Conservation (phyloP, 1,284 basidiomycete genomes). For the Anthracocystis walkeri region DNA sequence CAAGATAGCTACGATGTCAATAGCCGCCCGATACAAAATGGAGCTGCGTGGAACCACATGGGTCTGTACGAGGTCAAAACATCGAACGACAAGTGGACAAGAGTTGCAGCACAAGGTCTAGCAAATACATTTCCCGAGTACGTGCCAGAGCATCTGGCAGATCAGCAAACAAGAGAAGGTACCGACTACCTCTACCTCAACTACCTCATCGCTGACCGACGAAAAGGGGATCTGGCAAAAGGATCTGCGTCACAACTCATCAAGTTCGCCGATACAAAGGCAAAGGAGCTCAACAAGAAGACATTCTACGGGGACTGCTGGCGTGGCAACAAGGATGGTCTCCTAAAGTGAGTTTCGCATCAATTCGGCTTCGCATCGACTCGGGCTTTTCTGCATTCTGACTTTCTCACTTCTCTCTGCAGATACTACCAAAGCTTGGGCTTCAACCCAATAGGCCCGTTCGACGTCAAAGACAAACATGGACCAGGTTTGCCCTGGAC, state of each 20-base stretch:
- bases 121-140: slow-evolving; percentile 23
- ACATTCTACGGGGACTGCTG: slow-evolving; percentile 48
- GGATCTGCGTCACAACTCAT: slow-evolving; percentile 28
- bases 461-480: slow-evolving; percentile 48
- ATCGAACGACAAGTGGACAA: slow-evolving; percentile 13
- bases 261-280: slow-evolving; percentile 8
- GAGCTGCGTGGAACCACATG: slow-evolving; percentile 19
- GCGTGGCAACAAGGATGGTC: slow-evolving; percentile 36
- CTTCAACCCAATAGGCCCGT: slow-evolving; percentile 25
- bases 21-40: neutral
- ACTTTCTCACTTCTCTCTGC: neutral
- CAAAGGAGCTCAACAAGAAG: slow-evolving; percentile 6
- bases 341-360: slow-evolving; percentile 33
- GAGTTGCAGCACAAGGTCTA: slow-evolving; percentile 27
- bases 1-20: slow-evolving; percentile 18
- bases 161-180: neutral
- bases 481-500: slow-evolving; percentile 33
- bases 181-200: slow-evolving; percentile 39
- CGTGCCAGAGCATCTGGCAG: slow-evolving; percentile 9
- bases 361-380: neutral
- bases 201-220: slow-evolving; percentile 40
- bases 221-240: slow-evolving; percentile 27
- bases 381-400: neutral
- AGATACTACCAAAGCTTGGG: slow-evolving; percentile 47
- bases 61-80: slow-evolving; percentile 24